These are phyloP conservation scores for Funneliformis geosporum DNA, from an alignment of 192 early-diverging fungal genomes.

Conservation along the genomic window DNA sequence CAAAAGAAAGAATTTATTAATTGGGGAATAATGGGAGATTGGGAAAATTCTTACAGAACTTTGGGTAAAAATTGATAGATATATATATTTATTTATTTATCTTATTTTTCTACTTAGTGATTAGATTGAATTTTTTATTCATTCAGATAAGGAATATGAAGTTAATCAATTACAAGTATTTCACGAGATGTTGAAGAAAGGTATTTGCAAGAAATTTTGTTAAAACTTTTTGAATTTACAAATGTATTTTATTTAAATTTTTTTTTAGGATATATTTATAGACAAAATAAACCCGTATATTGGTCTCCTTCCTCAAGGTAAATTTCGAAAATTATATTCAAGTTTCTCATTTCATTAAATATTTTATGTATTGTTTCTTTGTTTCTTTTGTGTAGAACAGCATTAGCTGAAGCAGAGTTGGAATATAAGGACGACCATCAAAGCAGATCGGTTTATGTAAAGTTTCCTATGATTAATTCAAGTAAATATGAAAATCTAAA, in stretches of 20 bases:
- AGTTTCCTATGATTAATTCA: conserved; percentile 51
- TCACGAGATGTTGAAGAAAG: conserved; percentile 67
- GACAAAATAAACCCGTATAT: conserved; percentile 78
- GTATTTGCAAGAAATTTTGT: conserved; percentile 17
- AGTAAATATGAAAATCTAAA: conserved; percentile 38
- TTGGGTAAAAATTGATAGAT: conserved; percentile 36
- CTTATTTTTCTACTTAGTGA: background rate
- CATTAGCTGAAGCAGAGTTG: conserved; percentile 78
- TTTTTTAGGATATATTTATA: conserved; percentile 63
- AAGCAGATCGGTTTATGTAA: conserved; percentile 72
- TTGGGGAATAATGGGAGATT: conserved; percentile 79
- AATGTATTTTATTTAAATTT: background rate
- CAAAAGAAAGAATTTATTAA: conserved; percentile 63
- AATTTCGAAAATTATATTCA: background rate
- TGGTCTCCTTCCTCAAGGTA: conserved; percentile 81
- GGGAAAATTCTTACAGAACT: conserved; percentile 69
- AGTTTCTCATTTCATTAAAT: background rate
- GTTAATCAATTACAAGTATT: conserved; percentile 72
- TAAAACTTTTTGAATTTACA: too few species aligned
- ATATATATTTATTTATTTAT: background rate
- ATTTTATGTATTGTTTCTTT: background rate
- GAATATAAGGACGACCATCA: conserved; percentile 78
- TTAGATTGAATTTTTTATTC: background rate
- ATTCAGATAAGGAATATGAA: conserved; percentile 68
- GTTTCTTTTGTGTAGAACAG: conserved; percentile 47